These are phyloP conservation scores for Podospora fimiseda DNA, from an alignment of 495 filamentous ascomycete genomes.

Conservation along the genomic window DNA sequence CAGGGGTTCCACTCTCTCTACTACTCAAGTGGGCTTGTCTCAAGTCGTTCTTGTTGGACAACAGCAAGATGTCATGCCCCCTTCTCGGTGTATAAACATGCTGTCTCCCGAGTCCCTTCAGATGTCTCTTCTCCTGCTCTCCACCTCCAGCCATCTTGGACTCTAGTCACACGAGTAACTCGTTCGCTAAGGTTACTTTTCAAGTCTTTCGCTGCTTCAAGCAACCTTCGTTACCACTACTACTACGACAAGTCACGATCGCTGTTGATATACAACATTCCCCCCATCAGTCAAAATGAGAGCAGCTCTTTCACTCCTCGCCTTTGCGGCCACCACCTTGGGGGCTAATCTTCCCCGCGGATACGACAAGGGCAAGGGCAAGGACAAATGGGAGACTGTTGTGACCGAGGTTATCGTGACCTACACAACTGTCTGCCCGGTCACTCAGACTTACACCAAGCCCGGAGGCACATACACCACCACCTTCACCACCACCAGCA, in stretches of 20 bases:
- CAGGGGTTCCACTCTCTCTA: conserved; percentile 9
- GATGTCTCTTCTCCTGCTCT: conserved; percentile 9
- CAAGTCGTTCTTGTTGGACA: conserved; percentile 11
- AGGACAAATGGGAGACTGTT: conserved; percentile 21
- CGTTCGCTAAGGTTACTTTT: conserved; percentile 45
- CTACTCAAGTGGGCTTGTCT: conserved; percentile 8
- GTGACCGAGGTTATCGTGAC: conserved; percentile 37
- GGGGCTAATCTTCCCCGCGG: conserved; percentile 20
- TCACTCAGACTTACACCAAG: conserved; percentile 36
- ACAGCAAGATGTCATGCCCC: conserved; percentile 13
- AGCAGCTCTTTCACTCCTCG: conserved; percentile 32
- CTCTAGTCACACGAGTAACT: conserved; percentile 34
- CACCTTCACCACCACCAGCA: conserved; percentile 43
- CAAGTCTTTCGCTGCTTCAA: conserved; percentile 6
- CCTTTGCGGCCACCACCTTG: conserved; percentile 35
- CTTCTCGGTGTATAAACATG: conserved; percentile 27
- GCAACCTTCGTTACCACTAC: conserved; percentile 23
- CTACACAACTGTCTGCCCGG: conserved; percentile 37
- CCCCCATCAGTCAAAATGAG: conserved; percentile 32
- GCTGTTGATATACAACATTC: conserved; percentile 9
- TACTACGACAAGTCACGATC: conserved; percentile 10
- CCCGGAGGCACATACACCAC: conserved; percentile 33
- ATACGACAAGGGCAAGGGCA: conserved; percentile 6
- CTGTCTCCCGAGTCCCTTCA: conserved; percentile 18
- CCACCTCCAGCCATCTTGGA: conserved; percentile 17